Evolutionary conservation across 1,139 yeast genomes (phyloP), one percentile per base, ranked within the genome.

Genomic region (Geotrichum siamense): DNA sequence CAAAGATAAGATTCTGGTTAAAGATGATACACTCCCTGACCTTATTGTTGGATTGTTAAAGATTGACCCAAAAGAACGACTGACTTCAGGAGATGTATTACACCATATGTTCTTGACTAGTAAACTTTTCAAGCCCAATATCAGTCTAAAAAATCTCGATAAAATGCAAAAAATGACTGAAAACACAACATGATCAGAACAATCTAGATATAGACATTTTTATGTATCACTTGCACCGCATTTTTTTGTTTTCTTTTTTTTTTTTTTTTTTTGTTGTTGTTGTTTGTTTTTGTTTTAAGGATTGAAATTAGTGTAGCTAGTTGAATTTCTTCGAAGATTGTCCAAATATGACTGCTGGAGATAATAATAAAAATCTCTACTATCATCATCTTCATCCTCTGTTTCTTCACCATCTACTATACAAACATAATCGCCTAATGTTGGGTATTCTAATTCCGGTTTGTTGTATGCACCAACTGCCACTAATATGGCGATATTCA

Each of bases 11-110:
- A 33, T 21, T 13, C 16, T 33, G n/a, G 19, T 33, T 10, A 69
- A 80, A 64, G 93, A 94, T 2, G 20, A 4, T 5, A 30, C 15
- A 16, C 33, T 42, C 12, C 70, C 87, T 57, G 87, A 87, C 55
- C 68, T 91, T 51, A 69, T 91, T 53, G 76, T 77, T 50, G 75
- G 82, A 39, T 69, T 91, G 57, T 71, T 91, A 54, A 96, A 87
- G 62, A 76, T 89, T 80, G 78, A 89, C 55, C 98, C 98, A 1
- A 96, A 87, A 57, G 77, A 79, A 51, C 75, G 98, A 62, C 77
- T 89, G 33, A 78, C 91, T 37, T 96, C 96, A 3, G 75, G 89
- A 53, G 94, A 85, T 61, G 94, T 96, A 2, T 73, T 89, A 54
- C 89, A 82, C 55, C 96, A 89, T 60, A 91, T 94, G 3, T 89